These are phyloP conservation scores for Leptodermis oblonga DNA, from an alignment of 257 asterid species.

Conservation along the genomic window DNA sequence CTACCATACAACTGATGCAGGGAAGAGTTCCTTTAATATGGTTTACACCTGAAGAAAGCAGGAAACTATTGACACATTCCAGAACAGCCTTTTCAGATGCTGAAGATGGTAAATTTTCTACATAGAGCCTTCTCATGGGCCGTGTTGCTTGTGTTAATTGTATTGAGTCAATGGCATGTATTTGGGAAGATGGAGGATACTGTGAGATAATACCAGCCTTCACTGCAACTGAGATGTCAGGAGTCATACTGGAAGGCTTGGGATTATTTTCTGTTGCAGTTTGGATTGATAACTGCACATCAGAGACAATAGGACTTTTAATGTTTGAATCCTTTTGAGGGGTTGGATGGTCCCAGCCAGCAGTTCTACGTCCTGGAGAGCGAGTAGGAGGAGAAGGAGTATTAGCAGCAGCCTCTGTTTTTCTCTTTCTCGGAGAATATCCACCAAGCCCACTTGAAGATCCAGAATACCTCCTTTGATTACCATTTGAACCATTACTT, in stretches of 20 bases:
- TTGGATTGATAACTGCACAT: slow-evolving; percentile 35
- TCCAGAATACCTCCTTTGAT: slow-evolving; percentile 44
- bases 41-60: slow-evolving; percentile 75
- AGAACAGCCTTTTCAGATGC: slow-evolving; percentile 80
- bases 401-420: slow-evolving; percentile 73
- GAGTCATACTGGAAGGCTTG: slow-evolving; percentile 36
- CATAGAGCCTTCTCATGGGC: slow-evolving; percentile 93
- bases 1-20: slow-evolving; percentile 94
- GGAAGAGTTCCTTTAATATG: slow-evolving; percentile 75
- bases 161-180: slow-evolving; percentile 67
- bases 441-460: slow-evolving; percentile 94
- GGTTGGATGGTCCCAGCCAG: slow-evolving; percentile 80
- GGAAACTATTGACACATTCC: slow-evolving; percentile 63
- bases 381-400: slow-evolving; percentile 73
- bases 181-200: slow-evolving; percentile 38
- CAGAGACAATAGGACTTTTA: slow-evolving; percentile 28
- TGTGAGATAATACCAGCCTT: slow-evolving; percentile 40
- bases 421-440: slow-evolving; percentile 98
- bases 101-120: slow-evolving; percentile 72
- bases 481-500: slow-evolving; percentile 54
- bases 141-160: slow-evolving; percentile 96
- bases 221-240: slow-evolving; percentile 34
- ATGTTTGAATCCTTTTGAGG: slow-evolving; percentile 34
- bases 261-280: slow-evolving; percentile 28
- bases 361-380: slow-evolving; percentile 67